Percentiles rank a stretch among this genome's conserved stretches.
Evolutionary conservation across 805 yeast genomes (phyloP).

Genomic region (Saccharomycopsis lassenensis): DNA sequence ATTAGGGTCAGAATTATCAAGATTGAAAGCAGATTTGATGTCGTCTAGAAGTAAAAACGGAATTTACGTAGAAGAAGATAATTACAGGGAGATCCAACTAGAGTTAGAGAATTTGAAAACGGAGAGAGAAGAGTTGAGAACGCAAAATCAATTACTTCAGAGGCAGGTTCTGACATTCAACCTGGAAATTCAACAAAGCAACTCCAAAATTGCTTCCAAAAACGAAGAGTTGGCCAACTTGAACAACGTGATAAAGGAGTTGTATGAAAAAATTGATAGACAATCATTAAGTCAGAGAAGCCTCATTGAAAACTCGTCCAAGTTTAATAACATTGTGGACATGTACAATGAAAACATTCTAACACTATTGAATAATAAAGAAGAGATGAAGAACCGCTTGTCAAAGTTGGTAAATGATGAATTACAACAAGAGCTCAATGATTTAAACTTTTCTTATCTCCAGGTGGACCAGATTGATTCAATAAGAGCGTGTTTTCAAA

Average conservation of each 20-base stretch:
- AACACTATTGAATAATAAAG: constrained; percentile 21
- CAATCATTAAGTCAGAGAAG: constrained; percentile 25
- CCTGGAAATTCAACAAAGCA: constrained; percentile 18
- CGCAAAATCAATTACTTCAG: constrained; percentile 30
- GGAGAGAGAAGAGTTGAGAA: constrained; percentile 36
- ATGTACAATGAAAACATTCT: constrained; percentile 23
- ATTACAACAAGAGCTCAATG: constrained; percentile 4
- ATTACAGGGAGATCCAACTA: constrained; percentile 41
- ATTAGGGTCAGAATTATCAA: constrained; percentile 38
- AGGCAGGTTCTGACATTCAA: constrained; percentile 27
- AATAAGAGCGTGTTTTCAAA: constrained; percentile 4
- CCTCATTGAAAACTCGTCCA: constrained; percentile 25
- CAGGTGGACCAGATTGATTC: constrained; percentile 7
- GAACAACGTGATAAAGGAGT: constrained; percentile 21
- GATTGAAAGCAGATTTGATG: constrained; percentile 42
- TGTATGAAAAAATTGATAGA: constrained; percentile 24
- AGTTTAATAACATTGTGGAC: constrained; percentile 24
- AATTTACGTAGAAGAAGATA: constrained; percentile 47
- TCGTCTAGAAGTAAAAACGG: constrained; percentile 60
- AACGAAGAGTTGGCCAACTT: constrained; percentile 20
- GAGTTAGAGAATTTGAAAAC: constrained; percentile 39
- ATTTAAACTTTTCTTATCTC: not conserved
- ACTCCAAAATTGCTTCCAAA: constrained; percentile 18
- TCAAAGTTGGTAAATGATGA: constrained; percentile 13
- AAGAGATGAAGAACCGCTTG: constrained; percentile 18